Conservation (phyloP, 805 yeast genomes). For the Yamadazyma akitaensis region DNA sequence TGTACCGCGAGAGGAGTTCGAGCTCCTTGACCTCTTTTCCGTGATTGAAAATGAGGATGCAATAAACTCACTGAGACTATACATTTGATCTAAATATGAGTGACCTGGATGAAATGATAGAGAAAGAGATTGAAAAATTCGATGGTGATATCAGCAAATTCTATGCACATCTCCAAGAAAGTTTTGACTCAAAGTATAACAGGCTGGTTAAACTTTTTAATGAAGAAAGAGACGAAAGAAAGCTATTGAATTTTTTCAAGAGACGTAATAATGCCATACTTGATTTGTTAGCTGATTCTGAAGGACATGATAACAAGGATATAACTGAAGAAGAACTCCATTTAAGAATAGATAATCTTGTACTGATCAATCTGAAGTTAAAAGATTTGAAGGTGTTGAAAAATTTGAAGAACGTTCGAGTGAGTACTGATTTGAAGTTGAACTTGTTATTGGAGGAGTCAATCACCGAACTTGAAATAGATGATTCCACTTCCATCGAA, state of each 20-base stretch:
- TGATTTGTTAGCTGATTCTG: slow-evolving; percentile 18
- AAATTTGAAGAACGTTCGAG: background rate
- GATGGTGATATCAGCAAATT: slow-evolving; percentile 15
- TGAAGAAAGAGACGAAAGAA: slow-evolving; percentile 33
- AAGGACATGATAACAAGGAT: slow-evolving; percentile 8
- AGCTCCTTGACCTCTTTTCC: too few species aligned
- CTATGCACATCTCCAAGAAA: slow-evolving; percentile 11
- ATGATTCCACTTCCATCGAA: slow-evolving; percentile 33
- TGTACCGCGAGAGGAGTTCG: too few species aligned
- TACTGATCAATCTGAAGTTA: slow-evolving; percentile 22
- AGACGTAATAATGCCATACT: slow-evolving; percentile 37
- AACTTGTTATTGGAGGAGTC: slow-evolving; percentile 33
- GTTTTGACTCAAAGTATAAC: slow-evolving; percentile 10
- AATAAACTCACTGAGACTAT: background rate
- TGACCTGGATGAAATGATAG: slow-evolving; percentile 1
- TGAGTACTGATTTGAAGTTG: slow-evolving; percentile 12
- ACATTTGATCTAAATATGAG: background rate
- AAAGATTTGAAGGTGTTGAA: slow-evolving; percentile 15
- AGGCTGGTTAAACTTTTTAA: slow-evolving; percentile 20
- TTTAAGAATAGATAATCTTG: slow-evolving; percentile 21
- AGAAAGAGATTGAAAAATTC: slow-evolving; percentile 8
- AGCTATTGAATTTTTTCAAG: slow-evolving; percentile 30
- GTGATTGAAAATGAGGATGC: too few species aligned
- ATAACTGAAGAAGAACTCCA: slow-evolving; percentile 11
- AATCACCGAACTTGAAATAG: slow-evolving; percentile 35